These are phyloP conservation scores for Aurantiochytrium sp. DNA, from an alignment of 108 stramenopile species.

Conservation along the genomic window DNA sequence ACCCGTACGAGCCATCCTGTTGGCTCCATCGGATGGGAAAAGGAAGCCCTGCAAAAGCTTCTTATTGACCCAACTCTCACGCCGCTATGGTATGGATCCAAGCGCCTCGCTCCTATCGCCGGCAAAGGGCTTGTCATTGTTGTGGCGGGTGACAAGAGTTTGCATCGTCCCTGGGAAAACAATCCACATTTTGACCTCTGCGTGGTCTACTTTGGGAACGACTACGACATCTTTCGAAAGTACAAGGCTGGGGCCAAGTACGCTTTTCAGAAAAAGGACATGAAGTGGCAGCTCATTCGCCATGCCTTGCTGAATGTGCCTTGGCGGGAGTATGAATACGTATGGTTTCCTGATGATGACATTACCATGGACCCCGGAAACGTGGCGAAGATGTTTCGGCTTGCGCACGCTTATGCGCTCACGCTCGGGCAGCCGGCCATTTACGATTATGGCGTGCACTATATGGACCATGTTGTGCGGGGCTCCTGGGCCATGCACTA, in stretches of 20 bases:
- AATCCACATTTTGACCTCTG: background rate
- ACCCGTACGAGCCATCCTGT: background rate
- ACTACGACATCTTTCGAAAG: background rate
- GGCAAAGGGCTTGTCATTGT: background rate
- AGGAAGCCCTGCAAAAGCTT: background rate
- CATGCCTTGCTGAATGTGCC: background rate
- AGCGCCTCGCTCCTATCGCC: background rate
- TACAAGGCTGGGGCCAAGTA: background rate
- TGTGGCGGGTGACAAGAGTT: background rate
- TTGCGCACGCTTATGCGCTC: background rate
- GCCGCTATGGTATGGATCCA: background rate
- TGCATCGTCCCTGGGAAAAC: background rate
- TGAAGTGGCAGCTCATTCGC: background rate
- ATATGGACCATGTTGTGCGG: background rate
- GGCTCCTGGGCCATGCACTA: background rate
- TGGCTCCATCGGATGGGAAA: background rate
- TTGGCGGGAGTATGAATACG: background rate
- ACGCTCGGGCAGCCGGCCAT: constrained; percentile 8
- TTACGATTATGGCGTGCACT: background rate
- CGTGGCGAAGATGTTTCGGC: background rate
- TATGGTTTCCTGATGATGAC: constrained; percentile 2
- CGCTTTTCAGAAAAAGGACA: background rate
- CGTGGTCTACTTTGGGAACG: background rate
- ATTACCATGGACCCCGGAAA: background rate
- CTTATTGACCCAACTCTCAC: background rate